Conservation (phyloP, 768 basidiomycete genomes). For the Mycena vulgaris region DNA sequence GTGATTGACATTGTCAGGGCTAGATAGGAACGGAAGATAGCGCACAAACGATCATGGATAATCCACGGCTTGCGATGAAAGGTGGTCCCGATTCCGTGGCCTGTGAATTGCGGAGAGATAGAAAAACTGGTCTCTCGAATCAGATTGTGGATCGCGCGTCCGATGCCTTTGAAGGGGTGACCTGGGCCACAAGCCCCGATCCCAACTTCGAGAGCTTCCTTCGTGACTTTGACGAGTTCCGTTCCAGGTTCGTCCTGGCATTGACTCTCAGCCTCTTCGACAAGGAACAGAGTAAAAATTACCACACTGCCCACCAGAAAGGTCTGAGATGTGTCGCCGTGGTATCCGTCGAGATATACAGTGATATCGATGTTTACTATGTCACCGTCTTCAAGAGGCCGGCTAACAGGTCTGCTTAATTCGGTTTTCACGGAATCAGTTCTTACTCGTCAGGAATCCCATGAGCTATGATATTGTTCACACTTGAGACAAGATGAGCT, state of each 20-base stretch:
- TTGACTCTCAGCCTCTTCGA: neutral
- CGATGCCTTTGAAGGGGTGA: conserved; percentile 77
- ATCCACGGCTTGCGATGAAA: conserved; percentile 93
- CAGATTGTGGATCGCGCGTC: conserved; percentile 74
- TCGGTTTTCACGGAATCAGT: neutral
- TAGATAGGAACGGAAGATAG: neutral
- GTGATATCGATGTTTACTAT: conserved; percentile 94
- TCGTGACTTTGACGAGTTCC: conserved; percentile 75
- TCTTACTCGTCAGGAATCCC: conserved; percentile 93
- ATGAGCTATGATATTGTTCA: conserved; percentile 91
- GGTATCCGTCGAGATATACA: conserved; percentile 85
- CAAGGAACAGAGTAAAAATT: conserved; percentile 38
- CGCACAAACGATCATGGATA: conserved; percentile 74
- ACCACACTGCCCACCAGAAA: conserved; percentile 89
- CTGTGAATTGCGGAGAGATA: conserved; percentile 81
- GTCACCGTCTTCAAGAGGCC: conserved; percentile 85
- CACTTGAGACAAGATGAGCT: conserved; percentile 68
- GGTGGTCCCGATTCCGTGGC: conserved; percentile 88
- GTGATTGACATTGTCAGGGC: neutral
- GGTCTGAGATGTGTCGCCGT: conserved; percentile 91
- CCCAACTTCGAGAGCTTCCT: conserved; percentile 76
- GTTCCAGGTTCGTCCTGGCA: conserved; percentile 77
- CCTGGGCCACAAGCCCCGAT: conserved; percentile 86
- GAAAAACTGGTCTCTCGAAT: conserved; percentile 63
- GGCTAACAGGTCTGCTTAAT: conserved; percentile 60